Evolutionary conservation across 495 filamentous ascomycete genomes (phyloP).

Genomic region (Penicilliopsis zonata): DNA sequence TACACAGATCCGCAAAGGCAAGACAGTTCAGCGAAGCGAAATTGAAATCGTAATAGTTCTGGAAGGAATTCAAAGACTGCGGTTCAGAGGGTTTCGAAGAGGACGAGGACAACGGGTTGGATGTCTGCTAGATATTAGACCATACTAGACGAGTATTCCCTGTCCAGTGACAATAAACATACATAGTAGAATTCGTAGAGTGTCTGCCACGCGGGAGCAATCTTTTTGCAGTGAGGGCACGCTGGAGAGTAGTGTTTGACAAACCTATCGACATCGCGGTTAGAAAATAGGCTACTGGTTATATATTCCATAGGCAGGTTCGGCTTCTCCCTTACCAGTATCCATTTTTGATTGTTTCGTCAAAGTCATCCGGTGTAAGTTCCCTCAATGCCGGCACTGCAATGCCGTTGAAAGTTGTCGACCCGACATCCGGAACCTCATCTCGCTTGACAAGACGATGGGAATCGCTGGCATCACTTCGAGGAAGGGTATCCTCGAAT

Average conservation of each 20-base stretch:
- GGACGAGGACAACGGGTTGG: conserved; percentile 47
- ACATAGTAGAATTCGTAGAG: conserved; percentile 90
- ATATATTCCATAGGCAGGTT: background rate
- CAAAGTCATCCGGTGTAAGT: conserved; percentile 42
- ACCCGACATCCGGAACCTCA: conserved; percentile 5
- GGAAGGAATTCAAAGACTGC: conserved; percentile 49
- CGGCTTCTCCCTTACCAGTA: conserved; percentile 40
- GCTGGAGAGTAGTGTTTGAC: conserved; percentile 67
- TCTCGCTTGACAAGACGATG: conserved; percentile 17
- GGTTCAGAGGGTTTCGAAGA: conserved; percentile 29
- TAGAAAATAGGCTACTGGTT: too few species aligned
- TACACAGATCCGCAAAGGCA: conserved; percentile 64
- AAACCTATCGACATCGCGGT: conserved; percentile 38
- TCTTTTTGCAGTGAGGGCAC: conserved; percentile 68
- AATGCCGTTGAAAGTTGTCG: conserved; percentile 69
- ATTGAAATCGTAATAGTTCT: conserved; percentile 75
- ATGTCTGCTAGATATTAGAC: conserved; percentile 42
- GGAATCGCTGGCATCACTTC: conserved; percentile 1
- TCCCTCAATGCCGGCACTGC: conserved; percentile 64
- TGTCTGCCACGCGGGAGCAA: conserved; percentile 83
- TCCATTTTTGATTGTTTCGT: conserved; percentile 47
- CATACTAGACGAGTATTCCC: background rate
- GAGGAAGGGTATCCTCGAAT: conserved; percentile 11
- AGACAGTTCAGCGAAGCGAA: conserved; percentile 80
- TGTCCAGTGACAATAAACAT: conserved; percentile 4